Evolutionary conservation across 129 eudicot genomes (phyloP), one percentile per base, ranked within the genome.

Genomic region (Heracleum sosnowskyi): DNA sequence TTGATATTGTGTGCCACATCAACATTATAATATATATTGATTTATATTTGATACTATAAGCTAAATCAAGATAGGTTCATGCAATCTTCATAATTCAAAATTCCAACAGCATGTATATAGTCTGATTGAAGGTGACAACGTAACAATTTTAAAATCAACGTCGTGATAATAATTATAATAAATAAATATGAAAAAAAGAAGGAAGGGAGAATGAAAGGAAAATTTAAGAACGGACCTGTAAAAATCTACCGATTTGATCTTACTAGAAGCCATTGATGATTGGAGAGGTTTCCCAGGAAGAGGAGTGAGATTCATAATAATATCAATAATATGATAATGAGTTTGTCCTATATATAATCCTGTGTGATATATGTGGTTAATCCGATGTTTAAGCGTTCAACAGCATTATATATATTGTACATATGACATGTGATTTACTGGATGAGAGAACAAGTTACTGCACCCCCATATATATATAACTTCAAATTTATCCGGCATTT

Each of bases 231-330:
- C n/a, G n/a, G 47, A 93, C 98, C 98, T 86, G 91, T 91, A 93
- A 55, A 93, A 93, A 89, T 93, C 98, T 10, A 93, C 95, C 63
- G 98, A 93, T 89, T 93, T 93, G 91, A 93, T 82, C 85, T 87
- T 93, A 44, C 76, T 68, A 26, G 92, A n/a, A 28, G 93, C 86
- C 74, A 89, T 86, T 91, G 90, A 76, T 7, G 42, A 69, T 86
- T 91, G 90, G 71, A 18, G 42, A 69, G 16, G 74, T 16, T 34
- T 69, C 20, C 12, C 42, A 4, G 22, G 44, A 4, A 55, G 29
- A 24, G 68, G 17, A 9, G 31, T 26, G 33, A 26, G 68, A 26
- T 60, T 60, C 68, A 60, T n/a, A 57, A 2, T n/a, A 60, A 0
- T n/a, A 57, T 2, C 16, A 7, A 9, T 24, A 26, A 57, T n/a